Base-by-base conservation (phyloP, 768 basidiomycete genomes). In the Dictyophora rubrovolvata region DNA sequence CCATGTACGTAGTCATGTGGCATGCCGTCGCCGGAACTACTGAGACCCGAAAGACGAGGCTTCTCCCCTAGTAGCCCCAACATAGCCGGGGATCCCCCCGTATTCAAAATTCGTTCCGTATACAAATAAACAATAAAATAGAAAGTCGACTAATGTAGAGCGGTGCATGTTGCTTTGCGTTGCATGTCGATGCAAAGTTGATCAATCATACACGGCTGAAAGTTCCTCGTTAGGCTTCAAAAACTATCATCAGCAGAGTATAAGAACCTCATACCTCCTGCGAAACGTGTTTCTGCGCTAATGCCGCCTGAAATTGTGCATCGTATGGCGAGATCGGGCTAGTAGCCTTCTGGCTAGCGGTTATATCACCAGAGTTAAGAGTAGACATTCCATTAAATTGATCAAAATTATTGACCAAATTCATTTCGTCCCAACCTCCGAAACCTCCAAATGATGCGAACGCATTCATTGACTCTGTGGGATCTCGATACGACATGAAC, bases 401-500 rank as follows among this genome's bases (percentile, higher is more conserved):
- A 20, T 68, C 77, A 52, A 65, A 83, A 74, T 60, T 79, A 81
- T 16, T 72, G 63, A 57, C 69, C 16, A 51, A 34, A 14, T 35
- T 36, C 33, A 51, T 74, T 48, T 71, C 65, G 53, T 68, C 61
- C 61, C 61, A 20, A 48, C 57, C 36, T 59, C 57, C 57, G 33
- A 57, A 17, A 46, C 52, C 33, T 34, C 61, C 59, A 54, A 60
- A 64, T 55, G 59, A 46, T 54, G 63, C 47, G 62, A 60, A 54
- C 53, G 63, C 54, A 37, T 69, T 23, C 60, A 60, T 37, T 64
- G 63, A 20, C 36, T 51, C 28, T 12, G 62, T 66, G 10, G 75
- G 71, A 55, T 75, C 75, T 9, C 84, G 80, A 67, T 86, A 86
- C n/a, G 89, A 88, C 75, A 87, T 89, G 75, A 86, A 91, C 72